Base-by-base conservation (phyloP, 805 yeast species). In the Suhomyces faveliae region DNA sequence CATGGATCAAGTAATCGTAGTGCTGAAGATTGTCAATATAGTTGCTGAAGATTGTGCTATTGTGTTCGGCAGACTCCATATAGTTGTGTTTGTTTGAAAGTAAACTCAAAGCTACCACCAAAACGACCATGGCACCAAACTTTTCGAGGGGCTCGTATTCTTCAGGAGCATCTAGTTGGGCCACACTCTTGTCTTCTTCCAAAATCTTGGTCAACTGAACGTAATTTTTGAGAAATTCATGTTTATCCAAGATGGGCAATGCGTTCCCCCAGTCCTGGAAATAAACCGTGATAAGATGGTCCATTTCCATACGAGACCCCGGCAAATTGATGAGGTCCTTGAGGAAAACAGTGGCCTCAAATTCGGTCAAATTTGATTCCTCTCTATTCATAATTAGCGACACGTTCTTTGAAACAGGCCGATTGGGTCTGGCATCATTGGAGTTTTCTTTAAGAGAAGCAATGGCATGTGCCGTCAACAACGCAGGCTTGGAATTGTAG, bases 201-300 rank as follows among this genome's bases (percentile, higher is more conserved):
- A 81, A 57, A 13, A 80, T 65, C 41, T 69, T 66, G 19, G 70
- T 67, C 41, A 83, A 73, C 22, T 64, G 67, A 22, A 72, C 56
- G 60, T 87, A 89, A 52, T 81, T 80, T 19, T 71, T 68, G 60
- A 85, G 71, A 57, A 90, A 90, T n/a, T 81, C 76, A 38, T 79
- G 79, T 52, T 81, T 81, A 61, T 87, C 88, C 45, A 90, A 59
- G 12, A 88, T 73, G 0, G 96, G 95, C 19, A 84, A 71, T 4
- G 81, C 66, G 21, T 78, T 74, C 23, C 87, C 84, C 96, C 96
- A 90, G 49, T 85, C 84, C 51, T 81, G 83, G 66, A 89, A 89
- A 60, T 79, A 90, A 3, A 81, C 61, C 0, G 85, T 76, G 15
- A 87, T 76, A 24, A 87, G 73, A 21, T 82, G 81, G 63, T 90